Evolutionary conservation across 306 rosid species (phyloP).

Genomic region (Benincasa hispida): DNA sequence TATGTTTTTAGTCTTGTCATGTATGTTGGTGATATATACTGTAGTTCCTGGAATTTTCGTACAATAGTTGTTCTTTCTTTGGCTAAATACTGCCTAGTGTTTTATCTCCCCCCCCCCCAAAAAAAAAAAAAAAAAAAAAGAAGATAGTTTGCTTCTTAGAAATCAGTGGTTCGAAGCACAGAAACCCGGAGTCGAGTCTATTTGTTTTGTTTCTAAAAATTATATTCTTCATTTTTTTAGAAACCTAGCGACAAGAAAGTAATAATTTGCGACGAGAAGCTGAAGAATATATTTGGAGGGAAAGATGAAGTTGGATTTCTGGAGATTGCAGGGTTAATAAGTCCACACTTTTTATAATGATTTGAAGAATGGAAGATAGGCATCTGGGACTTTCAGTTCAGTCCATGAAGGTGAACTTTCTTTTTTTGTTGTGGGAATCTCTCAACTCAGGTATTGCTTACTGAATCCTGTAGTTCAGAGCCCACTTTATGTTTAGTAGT

Average conservation of each 20-base stretch:
- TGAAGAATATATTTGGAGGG: conserved; percentile 73
- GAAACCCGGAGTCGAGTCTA: background rate
- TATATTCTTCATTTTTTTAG: conserved; percentile 18
- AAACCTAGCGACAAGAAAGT: conserved; percentile 70
- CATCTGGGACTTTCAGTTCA: background rate
- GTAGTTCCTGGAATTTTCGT: background rate
- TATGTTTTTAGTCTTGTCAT: background rate
- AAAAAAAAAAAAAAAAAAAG: no score
- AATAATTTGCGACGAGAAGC: conserved; percentile 75
- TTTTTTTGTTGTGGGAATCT: background rate
- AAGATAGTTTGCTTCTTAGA: background rate
- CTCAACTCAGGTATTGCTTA: background rate
- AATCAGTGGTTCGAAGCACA: background rate
- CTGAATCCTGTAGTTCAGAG: background rate
- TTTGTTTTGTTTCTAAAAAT: background rate
- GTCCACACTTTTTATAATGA: conserved; percentile 68
- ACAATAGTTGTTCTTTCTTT: background rate
- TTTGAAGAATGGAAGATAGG: background rate
- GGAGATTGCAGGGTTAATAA: conserved; percentile 75
- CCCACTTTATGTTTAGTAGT: background rate
- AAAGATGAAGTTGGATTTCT: conserved; percentile 71
- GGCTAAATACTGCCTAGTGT: background rate
- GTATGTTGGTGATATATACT: background rate
- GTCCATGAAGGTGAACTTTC: background rate
- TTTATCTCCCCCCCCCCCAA: no score